Percentiles rank a stretch among this genome's conserved stretches.
Conservation (phyloP, 768 basidiomycete genomes). For the Lyophyllum atratum region DNA sequence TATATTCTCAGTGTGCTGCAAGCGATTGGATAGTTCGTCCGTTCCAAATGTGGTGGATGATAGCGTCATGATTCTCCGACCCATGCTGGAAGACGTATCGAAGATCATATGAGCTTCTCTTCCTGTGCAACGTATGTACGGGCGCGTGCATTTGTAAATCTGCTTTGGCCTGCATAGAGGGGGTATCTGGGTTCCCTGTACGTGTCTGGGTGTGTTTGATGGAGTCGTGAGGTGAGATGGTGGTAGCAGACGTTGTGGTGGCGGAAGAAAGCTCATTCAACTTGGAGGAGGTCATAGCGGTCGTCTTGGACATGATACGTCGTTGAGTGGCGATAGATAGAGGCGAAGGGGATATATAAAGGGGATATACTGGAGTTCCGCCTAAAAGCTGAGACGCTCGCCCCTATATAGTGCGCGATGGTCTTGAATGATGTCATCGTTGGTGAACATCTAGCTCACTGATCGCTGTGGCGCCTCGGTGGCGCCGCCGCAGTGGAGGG, state of each 20-base stretch:
- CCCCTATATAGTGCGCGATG: neutral
- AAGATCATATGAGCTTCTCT: conserved; percentile 33
- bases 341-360: neutral
- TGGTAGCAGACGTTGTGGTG: neutral
- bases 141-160: neutral
- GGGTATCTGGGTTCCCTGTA: neutral
- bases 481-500: too few species aligned
- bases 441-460: neutral
- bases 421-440: neutral
- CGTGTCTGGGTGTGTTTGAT: neutral
- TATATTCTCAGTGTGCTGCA: neutral
- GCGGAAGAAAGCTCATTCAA: neutral
- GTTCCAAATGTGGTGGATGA: neutral
- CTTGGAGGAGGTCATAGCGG: neutral
- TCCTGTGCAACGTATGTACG: conserved; percentile 30
- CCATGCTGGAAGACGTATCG: conserved; percentile 28
- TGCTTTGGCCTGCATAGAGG: neutral
- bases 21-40: neutral
- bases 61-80: neutral
- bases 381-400: neutral
- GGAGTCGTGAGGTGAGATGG: neutral
- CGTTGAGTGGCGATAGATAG: neutral
- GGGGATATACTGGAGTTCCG: neutral
- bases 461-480: neutral
- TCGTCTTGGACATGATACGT: neutral